A percentile compares a stretch with the other conserved stretches of the same genome.
These are phyloP conservation scores for Hemileccinum impolitum DNA, from an alignment of 768 basidiomycete species.

Conservation along the genomic window DNA sequence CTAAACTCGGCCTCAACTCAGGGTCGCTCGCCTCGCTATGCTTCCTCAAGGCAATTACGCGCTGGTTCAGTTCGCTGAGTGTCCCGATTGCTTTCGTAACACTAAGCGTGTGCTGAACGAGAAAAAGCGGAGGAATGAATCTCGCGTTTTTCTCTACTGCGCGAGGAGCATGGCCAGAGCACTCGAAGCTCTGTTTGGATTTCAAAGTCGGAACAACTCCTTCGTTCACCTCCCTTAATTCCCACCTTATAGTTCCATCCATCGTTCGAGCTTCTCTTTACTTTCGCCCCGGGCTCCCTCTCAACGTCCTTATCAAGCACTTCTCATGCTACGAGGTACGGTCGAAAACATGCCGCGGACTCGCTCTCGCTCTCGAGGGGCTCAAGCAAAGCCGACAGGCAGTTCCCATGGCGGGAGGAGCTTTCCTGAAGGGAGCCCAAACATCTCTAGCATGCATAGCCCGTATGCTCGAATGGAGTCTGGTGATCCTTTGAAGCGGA, in stretches of 20 bases:
- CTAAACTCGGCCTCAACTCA: slow-evolving; percentile 22
- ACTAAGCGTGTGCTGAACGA: slow-evolving; percentile 27
- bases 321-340: slow-evolving; percentile 33
- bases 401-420: slow-evolving; percentile 20
- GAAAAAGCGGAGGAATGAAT: slow-evolving; percentile 35
- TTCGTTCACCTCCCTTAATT: slow-evolving; percentile 27
- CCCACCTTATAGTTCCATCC: slow-evolving; percentile 29
- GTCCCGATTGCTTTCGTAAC: slow-evolving; percentile 33
- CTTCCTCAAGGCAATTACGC: slow-evolving; percentile 36
- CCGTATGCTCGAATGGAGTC: slow-evolving; percentile 30
- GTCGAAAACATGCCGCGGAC: slow-evolving; percentile 25
- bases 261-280: slow-evolving; percentile 12
- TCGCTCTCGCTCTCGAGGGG: slow-evolving; percentile 25
- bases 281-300: slow-evolving; percentile 22
- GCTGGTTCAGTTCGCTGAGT: slow-evolving; percentile 37
- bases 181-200: slow-evolving; percentile 31
- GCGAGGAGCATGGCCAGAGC: slow-evolving; percentile 35
- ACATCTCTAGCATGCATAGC: slow-evolving; percentile 20
- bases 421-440: slow-evolving; percentile 27
- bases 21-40: slow-evolving; percentile 29
- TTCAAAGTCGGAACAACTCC: slow-evolving; percentile 32
- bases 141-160: slow-evolving; percentile 33
- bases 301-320: slow-evolving; percentile 20
- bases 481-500: slow-evolving; percentile 34
- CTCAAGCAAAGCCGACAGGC: slow-evolving; percentile 26